These are phyloP conservation scores for Nemania diffusa DNA, from an alignment of 2,329 filamentous ascomycete species.

Conservation along the genomic window DNA sequence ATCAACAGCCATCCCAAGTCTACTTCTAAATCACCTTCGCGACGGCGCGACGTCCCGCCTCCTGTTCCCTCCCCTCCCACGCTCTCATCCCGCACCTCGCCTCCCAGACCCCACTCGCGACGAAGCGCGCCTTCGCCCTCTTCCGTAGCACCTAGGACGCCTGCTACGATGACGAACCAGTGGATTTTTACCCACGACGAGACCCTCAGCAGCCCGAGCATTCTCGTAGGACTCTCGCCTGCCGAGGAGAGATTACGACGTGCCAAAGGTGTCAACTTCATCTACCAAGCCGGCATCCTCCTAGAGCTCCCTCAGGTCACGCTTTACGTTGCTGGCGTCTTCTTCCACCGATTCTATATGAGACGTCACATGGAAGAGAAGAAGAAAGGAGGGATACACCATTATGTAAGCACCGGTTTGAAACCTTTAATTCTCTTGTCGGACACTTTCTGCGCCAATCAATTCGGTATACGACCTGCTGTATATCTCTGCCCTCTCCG, in stretches of 20 bases:
- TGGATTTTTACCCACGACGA: conserved; percentile 93
- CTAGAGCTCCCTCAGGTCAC: conserved; percentile 93
- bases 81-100: conserved; percentile 64
- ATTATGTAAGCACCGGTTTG: conserved; percentile 73
- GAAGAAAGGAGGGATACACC: conserved; percentile 82
- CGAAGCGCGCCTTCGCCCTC: conserved; percentile 57
- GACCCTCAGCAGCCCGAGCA: conserved; percentile 82
- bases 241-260: conserved; percentile 83
- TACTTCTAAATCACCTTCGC: conserved; percentile 57
- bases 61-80: conserved; percentile 70
- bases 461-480: neutral
- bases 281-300: conserved; percentile 91
- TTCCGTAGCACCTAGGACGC: conserved; percentile 52
- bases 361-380: conserved; percentile 81
- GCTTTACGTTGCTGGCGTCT: conserved; percentile 89
- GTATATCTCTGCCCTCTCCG: neutral
- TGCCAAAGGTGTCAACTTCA: conserved; percentile 95
- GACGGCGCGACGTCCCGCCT: conserved; percentile 67
- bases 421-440: neutral
- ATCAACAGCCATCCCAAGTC: conserved; percentile 48
- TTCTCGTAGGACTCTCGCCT: conserved; percentile 80
- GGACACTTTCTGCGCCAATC: neutral
- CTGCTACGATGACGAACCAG: conserved; percentile 64
- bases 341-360: conserved; percentile 98
- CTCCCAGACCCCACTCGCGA: conserved; percentile 55